These are phyloP conservation scores for Castanea mollissima DNA, from an alignment of 306 rosid genomes.

Conservation along the genomic window DNA sequence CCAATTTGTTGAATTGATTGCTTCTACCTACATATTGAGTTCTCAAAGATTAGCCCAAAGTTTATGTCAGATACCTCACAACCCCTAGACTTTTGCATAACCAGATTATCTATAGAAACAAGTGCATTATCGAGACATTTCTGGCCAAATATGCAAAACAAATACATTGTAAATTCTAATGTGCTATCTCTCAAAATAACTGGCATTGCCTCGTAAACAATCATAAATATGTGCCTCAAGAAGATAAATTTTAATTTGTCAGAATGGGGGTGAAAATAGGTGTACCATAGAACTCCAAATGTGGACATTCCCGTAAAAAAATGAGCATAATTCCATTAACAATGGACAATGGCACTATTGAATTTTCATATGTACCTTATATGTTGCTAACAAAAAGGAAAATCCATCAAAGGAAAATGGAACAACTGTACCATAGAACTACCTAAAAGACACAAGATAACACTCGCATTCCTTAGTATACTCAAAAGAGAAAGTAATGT, in stretches of 20 bases:
- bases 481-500: background rate
- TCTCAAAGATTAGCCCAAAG: constrained; percentile 1
- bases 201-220: background rate
- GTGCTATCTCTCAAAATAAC: background rate
- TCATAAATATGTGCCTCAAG: background rate
- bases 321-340: background rate
- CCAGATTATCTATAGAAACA: background rate
- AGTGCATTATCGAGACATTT: background rate
- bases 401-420: background rate
- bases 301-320: background rate
- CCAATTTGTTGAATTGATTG: constrained; percentile 93
- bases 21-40: constrained; percentile 60
- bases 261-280: background rate
- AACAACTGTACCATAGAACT: background rate
- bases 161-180: background rate
- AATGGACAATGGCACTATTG: background rate
- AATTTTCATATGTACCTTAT: background rate
- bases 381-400: background rate
- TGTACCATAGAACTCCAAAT: constrained; percentile 1
- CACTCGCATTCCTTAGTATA: background rate
- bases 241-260: background rate
- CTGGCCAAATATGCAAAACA: background rate
- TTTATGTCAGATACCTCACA: constrained; percentile 30
- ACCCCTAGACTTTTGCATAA: background rate
- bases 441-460: background rate